Evolutionary conservation across 768 basidiomycete genomes (phyloP).

Genomic region (Cyclocybe cylindracea): DNA sequence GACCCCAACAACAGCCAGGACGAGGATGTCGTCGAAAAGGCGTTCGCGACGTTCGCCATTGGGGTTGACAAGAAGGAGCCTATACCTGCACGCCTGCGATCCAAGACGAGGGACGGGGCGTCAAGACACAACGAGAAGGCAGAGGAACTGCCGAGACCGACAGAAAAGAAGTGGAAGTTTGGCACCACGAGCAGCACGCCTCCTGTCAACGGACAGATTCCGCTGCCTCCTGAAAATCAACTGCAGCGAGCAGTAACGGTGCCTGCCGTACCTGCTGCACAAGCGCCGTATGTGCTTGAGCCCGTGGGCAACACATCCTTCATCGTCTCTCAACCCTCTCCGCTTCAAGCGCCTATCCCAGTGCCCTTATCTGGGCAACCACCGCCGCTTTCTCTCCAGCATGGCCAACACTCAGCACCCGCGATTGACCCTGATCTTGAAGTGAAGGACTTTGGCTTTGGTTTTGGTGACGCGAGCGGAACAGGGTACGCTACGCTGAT

Average conservation of each 20-base stretch:
- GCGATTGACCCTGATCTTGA: slow-evolving; percentile 38
- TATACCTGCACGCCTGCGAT: too few relatives aligned
- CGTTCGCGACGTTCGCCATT: too few relatives aligned
- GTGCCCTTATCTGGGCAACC: neutral
- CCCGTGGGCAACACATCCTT: neutral
- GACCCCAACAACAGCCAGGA: too few relatives aligned
- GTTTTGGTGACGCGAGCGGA: slow-evolving; percentile 53
- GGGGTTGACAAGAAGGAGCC: too few relatives aligned
- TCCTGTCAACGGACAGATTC: slow-evolving; percentile 1
- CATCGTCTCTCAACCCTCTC: neutral
- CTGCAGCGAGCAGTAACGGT: neutral
- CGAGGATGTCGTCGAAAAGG: too few relatives aligned
- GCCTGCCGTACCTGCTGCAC: slow-evolving; percentile 1
- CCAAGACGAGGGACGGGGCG: neutral
- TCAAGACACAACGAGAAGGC: neutral
- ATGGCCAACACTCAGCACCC: neutral
- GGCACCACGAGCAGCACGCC: slow-evolving; percentile 16
- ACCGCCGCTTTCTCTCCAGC: slow-evolving; percentile 1
- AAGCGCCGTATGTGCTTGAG: neutral
- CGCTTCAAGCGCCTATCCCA: slow-evolving; percentile 1
- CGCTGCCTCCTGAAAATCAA: slow-evolving; percentile 2
- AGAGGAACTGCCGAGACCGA: neutral
- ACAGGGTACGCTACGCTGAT: slow-evolving; percentile 30
- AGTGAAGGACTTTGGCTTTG: slow-evolving; percentile 65
- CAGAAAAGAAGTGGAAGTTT: slow-evolving; percentile 16